phyloP scores from a whole-genome alignment of 169 alveolate species.

The Eimeria tenella region DNA sequence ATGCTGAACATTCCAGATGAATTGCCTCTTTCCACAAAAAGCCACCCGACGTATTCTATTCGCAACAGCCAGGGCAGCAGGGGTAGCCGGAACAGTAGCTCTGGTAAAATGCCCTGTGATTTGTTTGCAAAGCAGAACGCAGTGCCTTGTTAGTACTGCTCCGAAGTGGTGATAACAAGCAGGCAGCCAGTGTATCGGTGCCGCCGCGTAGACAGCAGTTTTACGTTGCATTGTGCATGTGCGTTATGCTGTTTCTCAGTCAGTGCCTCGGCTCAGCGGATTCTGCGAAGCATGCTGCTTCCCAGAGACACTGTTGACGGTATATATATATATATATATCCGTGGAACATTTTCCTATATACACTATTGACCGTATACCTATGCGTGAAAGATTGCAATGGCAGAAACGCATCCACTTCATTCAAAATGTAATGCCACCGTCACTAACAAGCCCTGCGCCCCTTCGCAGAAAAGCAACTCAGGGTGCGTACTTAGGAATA shows the following conservation, averaged over 20 bases:
- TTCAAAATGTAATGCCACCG: not conserved
- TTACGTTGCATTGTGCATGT: not conserved
- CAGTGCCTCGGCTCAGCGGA: slow-evolving; percentile 45
- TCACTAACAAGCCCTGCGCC: not conserved
- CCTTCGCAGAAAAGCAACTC: too few relatives aligned
- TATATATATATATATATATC: not conserved
- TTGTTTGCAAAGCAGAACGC: too few relatives aligned
- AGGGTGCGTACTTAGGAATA: not conserved
- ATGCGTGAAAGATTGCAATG: not conserved
- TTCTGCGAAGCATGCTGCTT: slow-evolving; percentile 39
- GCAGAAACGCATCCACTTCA: not conserved
- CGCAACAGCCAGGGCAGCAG: slow-evolving; percentile 65
- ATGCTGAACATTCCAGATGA: slow-evolving; percentile 64
- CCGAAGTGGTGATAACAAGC: not conserved
- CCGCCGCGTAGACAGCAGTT: not conserved
- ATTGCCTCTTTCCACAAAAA: slow-evolving; percentile 31
- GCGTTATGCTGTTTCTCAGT: slow-evolving; percentile 29
- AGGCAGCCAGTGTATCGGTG: not conserved
- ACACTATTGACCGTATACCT: not conserved
- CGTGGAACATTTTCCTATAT: too few relatives aligned
- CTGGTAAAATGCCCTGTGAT: not conserved
- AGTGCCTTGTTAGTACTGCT: too few relatives aligned
- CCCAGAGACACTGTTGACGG: slow-evolving; percentile 32
- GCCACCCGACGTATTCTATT: not conserved
- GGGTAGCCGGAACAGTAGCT: slow-evolving; percentile 43